A percentile compares a stretch with the other conserved stretches of the same genome.
Conservation (phyloP, 140 eudicot species). For the Cichorium intybus region DNA sequence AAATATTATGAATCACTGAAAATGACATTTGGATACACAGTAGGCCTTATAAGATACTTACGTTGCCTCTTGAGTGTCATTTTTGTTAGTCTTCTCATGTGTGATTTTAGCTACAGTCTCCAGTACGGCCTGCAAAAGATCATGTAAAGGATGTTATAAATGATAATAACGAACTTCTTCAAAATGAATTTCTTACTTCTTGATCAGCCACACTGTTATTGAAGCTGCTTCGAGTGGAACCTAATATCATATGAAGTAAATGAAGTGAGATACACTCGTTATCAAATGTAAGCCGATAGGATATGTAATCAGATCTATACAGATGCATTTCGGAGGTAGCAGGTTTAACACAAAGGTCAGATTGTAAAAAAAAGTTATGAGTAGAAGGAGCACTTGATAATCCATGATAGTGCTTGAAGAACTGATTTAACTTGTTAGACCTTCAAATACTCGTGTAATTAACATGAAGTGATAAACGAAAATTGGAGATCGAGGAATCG, state of each 20-base stretch:
- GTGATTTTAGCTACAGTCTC: constrained; percentile 94
- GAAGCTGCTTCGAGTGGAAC: constrained; percentile 69
- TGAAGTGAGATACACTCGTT: constrained; percentile 16
- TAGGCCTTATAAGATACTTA: constrained; percentile 33
- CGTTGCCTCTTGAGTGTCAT: constrained; percentile 78
- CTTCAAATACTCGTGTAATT: constrained; percentile 7
- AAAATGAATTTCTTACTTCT: constrained; percentile 47
- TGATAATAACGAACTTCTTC: constrained; percentile 8
- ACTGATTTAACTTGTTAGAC: not conserved
- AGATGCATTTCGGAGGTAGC: constrained; percentile 9
- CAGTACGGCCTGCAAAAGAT: constrained; percentile 68
- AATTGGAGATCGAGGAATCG: not conserved
- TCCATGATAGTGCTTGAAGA: constrained; percentile 2
- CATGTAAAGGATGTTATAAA: constrained; percentile 6
- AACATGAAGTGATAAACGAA: not conserved
- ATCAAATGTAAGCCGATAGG: not conserved
- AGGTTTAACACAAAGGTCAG: not conserved
- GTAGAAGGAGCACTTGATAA: not conserved
- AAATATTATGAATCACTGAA: constrained; percentile 25
- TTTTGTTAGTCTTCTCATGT: constrained; percentile 82
- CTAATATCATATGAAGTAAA: constrained; percentile 34
- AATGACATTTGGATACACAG: not conserved
- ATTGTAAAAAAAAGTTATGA: not conserved
- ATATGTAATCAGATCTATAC: constrained; percentile 15
- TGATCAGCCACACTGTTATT: constrained; percentile 92